Evolutionary conservation across 495 filamentous ascomycete species (phyloP), one percentile per base, ranked within the genome.

Genomic region (Tuber umbilicatum): DNA sequence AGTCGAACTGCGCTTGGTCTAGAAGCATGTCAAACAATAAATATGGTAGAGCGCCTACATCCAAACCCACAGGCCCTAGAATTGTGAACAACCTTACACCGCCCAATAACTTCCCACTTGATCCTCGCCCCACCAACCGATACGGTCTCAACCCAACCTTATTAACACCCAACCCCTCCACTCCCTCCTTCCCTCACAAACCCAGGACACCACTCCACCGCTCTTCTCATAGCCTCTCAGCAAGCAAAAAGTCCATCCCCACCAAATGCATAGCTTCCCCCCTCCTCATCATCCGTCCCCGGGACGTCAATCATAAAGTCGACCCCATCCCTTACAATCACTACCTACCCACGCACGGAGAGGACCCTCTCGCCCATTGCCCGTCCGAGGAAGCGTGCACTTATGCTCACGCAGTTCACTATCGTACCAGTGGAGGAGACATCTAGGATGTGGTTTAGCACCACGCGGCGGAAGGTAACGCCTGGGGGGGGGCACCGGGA

Each of bases 21-120:
- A 90, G 47, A 42, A 2, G 60, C 31, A 37, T 69, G 50, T 79
- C 43, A 31, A 39, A 39, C 31, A 45, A 12, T 42, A 60, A 68
- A 73, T 10, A n/a, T n/a, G n/a, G n/a, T n/a, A 19, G 68, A 76
- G 68, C 31, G 77, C 69, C 72, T 68, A 79, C 79, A 89, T n/a
- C 88, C 96, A 86, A 93, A 97, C 0, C 95, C 94, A 0, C 92
- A 94, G 85, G 97, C 94, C 16, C 95, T 94, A 82, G 98, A 98
- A 78, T 97, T 94, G 82, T 98, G 95, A 74, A 98, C 93, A 14
- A 97, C 89, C 85, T 87, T 89, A 2, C 88, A 86, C 50, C 80
- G 86, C 23, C 87, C 90, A 39, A 86, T 88, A 78, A 85, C 86
- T 83, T 97, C 93, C 82, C 88, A 92, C 85, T 97, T 94, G 67